Evolutionary conservation across 139 green algal genomes (phyloP), one percentile per base, ranked within the genome.

Genomic region (Picochlorum costavermella): DNA sequence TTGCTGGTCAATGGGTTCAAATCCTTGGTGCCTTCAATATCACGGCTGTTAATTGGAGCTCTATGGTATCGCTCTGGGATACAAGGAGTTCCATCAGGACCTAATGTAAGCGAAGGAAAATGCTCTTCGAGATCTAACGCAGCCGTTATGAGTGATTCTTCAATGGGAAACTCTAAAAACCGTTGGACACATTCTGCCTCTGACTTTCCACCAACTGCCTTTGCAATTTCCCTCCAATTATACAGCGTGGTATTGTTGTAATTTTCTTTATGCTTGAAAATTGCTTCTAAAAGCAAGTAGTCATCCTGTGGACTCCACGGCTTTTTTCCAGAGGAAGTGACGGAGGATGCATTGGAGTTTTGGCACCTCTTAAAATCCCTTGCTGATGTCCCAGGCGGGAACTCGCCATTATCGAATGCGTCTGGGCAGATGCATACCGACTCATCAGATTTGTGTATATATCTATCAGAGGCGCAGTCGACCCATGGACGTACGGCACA

Each of bases 101-200:
- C 33, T 40, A 40, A 40, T 40, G 33, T 40, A 3, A 40, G 33
- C 33, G 33, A 40, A 12, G 33, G 33, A 40, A 40, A 40, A 8
- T 40, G 33, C 11, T 64, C 60, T 45, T 20, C 60, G 10, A 66
- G 46, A 23, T 64, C 58, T 20, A 53, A 23, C n/a, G 58, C 58
- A 57, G 12, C 12, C 58, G 40, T 6, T 30, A 58, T 17, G 30
- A 92, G 84, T 3, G 73, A 50, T 43, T 98, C 92, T 58, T 98
- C 89, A 0, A 96, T 95, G 20, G 92, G 88, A 68, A 98, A 65
- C 70, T 76, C 66, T 60, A 98, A 61, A 66, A 97, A 97, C 68
- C 88, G 86, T 30, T 81, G 60, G 26, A 96, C 74, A 75, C 92
- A 98, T 71, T 95, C 75, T 43, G 90, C 67, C 66, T 76, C 64